phyloP scores from a whole-genome alignment of 2,329 filamentous ascomycete species.

The Neospermospora avenae region DNA sequence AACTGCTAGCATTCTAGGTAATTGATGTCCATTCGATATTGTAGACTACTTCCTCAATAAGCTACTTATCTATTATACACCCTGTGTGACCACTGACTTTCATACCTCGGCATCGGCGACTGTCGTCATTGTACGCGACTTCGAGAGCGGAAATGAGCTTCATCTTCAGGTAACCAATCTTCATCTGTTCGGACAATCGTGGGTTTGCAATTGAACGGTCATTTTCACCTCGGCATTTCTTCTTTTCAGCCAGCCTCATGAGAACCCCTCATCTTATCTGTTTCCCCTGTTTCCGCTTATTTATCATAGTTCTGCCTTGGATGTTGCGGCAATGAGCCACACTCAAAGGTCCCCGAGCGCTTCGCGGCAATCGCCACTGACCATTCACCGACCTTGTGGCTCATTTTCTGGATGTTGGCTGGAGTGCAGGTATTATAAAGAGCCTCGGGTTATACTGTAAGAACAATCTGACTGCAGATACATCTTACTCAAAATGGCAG shows the following conservation, averaged over 20 bases:
- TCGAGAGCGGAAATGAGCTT: neutral
- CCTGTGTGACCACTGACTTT: neutral
- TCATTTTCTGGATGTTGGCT: neutral
- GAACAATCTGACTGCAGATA: no score
- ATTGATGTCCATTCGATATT: no score
- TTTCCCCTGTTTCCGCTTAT: neutral
- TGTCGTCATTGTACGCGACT: neutral
- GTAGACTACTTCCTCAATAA: no score
- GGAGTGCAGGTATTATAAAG: neutral
- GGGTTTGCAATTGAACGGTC: neutral
- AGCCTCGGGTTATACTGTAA: neutral
- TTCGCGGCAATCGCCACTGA: neutral
- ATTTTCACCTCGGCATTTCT: neutral
- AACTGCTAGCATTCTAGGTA: no score
- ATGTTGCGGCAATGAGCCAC: neutral
- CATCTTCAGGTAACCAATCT: neutral
- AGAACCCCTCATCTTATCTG: neutral
- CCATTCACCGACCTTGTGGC: neutral
- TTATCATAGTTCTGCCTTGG: neutral
- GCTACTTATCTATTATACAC: neutral
- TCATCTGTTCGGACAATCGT: neutral
- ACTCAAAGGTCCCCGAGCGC: neutral
- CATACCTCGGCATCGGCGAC: neutral
- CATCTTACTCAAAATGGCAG: neutral
- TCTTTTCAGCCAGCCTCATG: conserved; percentile 3